Base-by-base conservation (phyloP, 163 green algal species). In the Scenedesmus sp. region DNA sequence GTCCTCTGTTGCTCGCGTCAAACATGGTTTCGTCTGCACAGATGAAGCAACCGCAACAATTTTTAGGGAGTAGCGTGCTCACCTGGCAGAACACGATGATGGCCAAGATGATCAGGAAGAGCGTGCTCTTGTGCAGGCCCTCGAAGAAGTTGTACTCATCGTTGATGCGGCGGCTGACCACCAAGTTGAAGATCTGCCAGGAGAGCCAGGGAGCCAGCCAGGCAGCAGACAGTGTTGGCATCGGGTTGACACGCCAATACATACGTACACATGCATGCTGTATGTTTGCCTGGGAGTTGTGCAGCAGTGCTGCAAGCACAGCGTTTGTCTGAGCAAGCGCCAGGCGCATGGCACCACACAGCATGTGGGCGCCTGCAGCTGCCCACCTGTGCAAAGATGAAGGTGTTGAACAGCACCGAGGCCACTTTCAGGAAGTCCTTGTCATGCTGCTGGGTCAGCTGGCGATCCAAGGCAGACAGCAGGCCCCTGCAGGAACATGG, bases 361-460 rank as follows among this genome's bases (percentile, higher is more conserved):
- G 53, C 53, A 68, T 22, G 53, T 30, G 18, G 15, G 80, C 44
- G 43, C 7, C 15, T 72, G 80, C 44, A 86, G 80, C 44, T 15
- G 46, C 53, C 26, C 26, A 85, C 72, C 96, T 99, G 97, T 53
- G 97, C 95, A 83, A 98, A 99, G 90, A 99, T 99, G 94, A 99
- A 99, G 44, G 95, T 92, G 93, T 99, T 99, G 97, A 99, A 99
- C 49, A 99, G 97, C 73, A 99, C 91, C 20, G 95, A 97, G 83
- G 97, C 97, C 24, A 94, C 81, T 13, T 91, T 89, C 81, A 94
- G 90, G 15, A 95, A 92, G 43, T 97, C 87, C 42, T 96, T 83
- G 10, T 93, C 89, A 33, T 84, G 59, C 88, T 88, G 43, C 26
- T 91, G 85, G 7, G 33, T 35, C 85, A 88, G 20, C 0, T 9